phyloP scores from a whole-genome alignment of 805 yeast genomes.

The Candida methanosorbosa region DNA sequence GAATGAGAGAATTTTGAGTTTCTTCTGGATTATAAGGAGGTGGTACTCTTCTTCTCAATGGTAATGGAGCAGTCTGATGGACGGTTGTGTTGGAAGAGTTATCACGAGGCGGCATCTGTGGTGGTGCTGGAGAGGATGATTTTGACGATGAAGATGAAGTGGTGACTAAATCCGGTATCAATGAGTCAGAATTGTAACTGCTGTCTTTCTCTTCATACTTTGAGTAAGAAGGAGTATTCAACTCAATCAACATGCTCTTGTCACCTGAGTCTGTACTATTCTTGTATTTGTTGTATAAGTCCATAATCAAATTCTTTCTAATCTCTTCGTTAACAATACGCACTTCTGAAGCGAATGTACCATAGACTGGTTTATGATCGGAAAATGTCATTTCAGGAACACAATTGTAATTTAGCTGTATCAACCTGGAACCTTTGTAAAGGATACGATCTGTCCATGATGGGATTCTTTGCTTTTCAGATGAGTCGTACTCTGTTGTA shows the following conservation, averaged over 20 bases:
- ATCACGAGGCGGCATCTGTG: slow-evolving; percentile 12
- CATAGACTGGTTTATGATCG: slow-evolving; percentile 91
- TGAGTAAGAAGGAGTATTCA: slow-evolving; percentile 17
- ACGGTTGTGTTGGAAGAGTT: slow-evolving; percentile 7
- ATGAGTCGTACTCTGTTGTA: slow-evolving; percentile 70
- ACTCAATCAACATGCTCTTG: slow-evolving; percentile 17
- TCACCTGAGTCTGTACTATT: slow-evolving; percentile 10
- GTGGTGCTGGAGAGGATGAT: slow-evolving; percentile 12
- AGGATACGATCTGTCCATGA: slow-evolving; percentile 94
- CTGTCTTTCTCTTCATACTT: slow-evolving; percentile 5
- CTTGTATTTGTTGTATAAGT: slow-evolving; percentile 53
- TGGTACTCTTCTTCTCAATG: slow-evolving; percentile 8
- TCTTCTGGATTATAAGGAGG: slow-evolving; percentile 3
- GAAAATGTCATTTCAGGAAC: slow-evolving; percentile 54
- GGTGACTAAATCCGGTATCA: slow-evolving; percentile 2
- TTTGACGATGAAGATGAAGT: slow-evolving; percentile 11
- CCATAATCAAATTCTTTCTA: slow-evolving; percentile 45
- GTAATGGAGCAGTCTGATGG: slow-evolving; percentile 4
- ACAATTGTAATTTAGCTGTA: slow-evolving; percentile 62
- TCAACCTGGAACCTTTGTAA: slow-evolving; percentile 47
- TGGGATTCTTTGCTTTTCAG: slow-evolving; percentile 89
- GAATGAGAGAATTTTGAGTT: neutral
- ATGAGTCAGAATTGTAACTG: slow-evolving; percentile 3
- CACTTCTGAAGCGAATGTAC: slow-evolving; percentile 61
- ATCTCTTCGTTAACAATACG: slow-evolving; percentile 58